Evolutionary conservation across 23 red algal genomes (phyloP), one percentile per base, ranked within the genome.

Genomic region (Gracilariopsis chorda): DNA sequence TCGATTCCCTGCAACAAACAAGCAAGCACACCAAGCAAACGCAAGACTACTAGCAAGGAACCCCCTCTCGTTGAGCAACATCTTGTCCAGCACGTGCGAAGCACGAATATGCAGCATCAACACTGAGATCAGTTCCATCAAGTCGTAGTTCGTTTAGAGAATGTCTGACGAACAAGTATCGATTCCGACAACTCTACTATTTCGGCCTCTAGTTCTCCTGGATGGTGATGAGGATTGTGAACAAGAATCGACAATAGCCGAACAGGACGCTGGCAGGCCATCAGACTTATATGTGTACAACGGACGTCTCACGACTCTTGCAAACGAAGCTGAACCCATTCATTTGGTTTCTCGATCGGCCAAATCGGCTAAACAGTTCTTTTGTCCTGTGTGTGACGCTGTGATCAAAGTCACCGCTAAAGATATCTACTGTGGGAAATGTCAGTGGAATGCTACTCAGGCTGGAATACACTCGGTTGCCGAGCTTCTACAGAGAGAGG

Each of bases 351-450:
- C 67, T 24, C 82, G 58, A 8, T 69, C 82, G 24, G 68, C 62
- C 61, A 41, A 48, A 13, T 48, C 82, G 17, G 82, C 82, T 12
- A 71, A 72, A 16, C 62, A 86, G 14, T 56, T 86, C 44, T 86
- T 86, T 44, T 86, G 82, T 32, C 62, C 82, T 12, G 58, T 69
- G 47, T 86, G 82, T 48, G 44, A 44, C 44, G 47, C 37, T 21
- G 43, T 37, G 16, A 37, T 86, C 29, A 48, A 46, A 29, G 57
- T 86, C 14, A 72, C 60, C 34, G 23, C 41, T 24, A 25, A 40
- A 7, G 32, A 9, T 0, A 83, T 86, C 43, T 47, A 21, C 8
- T 86, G 82, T 42, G 30, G 9, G 20, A 46, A 41, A 25, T 86
- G 62, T 34, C n/a, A 25, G 14, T 86, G 62, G 58, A 53, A 61